A percentile compares a stretch with the other conserved stretches of the same genome.
Evolutionary conservation across 129 eudicot genomes (phyloP).

Genomic region (Heracleum sosnowskyi): DNA sequence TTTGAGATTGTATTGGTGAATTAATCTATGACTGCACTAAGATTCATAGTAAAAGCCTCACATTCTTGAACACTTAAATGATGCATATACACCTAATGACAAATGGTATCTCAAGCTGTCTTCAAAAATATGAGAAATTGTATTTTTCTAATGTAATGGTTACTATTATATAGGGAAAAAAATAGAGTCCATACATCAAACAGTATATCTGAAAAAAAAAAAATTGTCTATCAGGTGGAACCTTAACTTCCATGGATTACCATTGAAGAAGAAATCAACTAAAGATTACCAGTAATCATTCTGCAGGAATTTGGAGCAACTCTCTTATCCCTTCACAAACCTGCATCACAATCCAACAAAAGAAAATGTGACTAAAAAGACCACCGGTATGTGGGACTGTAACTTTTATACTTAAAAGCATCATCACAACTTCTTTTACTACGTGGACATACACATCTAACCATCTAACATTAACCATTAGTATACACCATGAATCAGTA

Average conservation of each 20-base stretch:
- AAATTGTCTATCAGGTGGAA: background rate
- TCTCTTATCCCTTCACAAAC: constrained; percentile 79
- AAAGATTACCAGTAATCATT: background rate
- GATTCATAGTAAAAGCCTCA: background rate
- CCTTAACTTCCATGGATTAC: background rate
- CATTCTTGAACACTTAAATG: background rate
- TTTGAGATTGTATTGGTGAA: background rate
- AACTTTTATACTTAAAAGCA: background rate
- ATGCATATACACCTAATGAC: background rate
- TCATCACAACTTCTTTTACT: background rate
- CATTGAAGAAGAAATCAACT: background rate
- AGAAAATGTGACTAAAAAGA: background rate
- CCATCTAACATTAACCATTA: background rate
- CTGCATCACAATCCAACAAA: constrained; percentile 24
- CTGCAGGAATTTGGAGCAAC: constrained; percentile 58
- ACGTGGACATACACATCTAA: background rate
- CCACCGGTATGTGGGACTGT: background rate
- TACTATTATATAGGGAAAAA: background rate
- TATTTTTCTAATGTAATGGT: background rate
- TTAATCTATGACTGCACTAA: background rate
- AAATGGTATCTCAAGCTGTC: too few species aligned
- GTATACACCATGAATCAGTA: background rate
- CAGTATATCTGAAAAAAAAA: background rate
- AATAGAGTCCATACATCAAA: background rate
- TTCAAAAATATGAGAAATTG: too few species aligned